phyloP scores from a whole-genome alignment of 108 stramenopile species.

The Pseudonitzschia multistriata region DNA sequence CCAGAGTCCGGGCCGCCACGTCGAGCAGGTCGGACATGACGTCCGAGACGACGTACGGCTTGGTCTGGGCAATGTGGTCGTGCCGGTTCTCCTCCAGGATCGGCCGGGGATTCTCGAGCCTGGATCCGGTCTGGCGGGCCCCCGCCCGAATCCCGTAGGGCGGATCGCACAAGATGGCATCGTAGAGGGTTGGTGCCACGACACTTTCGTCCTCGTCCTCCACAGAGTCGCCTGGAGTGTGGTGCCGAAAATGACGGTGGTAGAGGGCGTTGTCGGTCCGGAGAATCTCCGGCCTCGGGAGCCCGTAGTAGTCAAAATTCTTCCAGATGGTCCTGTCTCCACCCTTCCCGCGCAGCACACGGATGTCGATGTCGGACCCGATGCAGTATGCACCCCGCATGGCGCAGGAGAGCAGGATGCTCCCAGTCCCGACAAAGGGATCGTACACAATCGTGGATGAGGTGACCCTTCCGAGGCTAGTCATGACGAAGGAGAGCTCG shows the following conservation, averaged over 20 bases:
- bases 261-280: conserved; percentile 90
- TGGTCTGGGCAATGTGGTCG: conserved; percentile 92
- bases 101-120: conserved; percentile 44
- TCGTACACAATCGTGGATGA: conserved; percentile 76
- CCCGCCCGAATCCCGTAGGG: conserved; percentile 94
- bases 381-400: conserved; percentile 85
- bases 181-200: conserved; percentile 43
- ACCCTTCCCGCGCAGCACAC: conserved; percentile 85
- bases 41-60: conserved; percentile 82
- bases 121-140: conserved; percentile 78
- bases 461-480: conserved; percentile 77
- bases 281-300: conserved; percentile 90
- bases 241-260: conserved; percentile 68
- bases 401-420: conserved; percentile 88
- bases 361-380: conserved; percentile 95
- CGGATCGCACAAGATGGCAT: conserved; percentile 85
- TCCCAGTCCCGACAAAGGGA: conserved; percentile 98
- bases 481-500: conserved; percentile 93
- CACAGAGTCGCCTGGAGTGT: not conserved
- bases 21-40: conserved; percentile 91
- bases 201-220: not conserved
- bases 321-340: conserved; percentile 60
- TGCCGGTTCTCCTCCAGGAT: conserved; percentile 80
- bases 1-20: conserved; percentile 76
- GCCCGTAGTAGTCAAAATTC: conserved; percentile 88